Evolutionary conservation across 225 moss, liverwort and hornwort species (phyloP).

Genomic region (Marchantia paleacea): DNA sequence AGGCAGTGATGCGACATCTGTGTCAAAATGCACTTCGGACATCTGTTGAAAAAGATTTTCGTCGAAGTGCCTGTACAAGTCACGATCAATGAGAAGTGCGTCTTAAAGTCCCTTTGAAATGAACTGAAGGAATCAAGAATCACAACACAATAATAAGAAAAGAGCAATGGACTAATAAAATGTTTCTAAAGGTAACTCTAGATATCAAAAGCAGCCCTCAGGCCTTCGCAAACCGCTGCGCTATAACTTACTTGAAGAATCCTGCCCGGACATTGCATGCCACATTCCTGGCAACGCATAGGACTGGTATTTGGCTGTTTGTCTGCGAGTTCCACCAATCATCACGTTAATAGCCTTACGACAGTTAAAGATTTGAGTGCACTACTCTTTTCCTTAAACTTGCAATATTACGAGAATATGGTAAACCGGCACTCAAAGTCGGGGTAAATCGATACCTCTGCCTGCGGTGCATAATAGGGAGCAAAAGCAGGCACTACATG

Average conservation of each 20-base stretch:
- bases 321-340: slow-evolving; percentile 34
- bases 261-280: slow-evolving; percentile 95
- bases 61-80: slow-evolving; percentile 67
- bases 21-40: slow-evolving; percentile 77
- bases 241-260: slow-evolving; percentile 71
- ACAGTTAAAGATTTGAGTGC: background rate
- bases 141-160: background rate
- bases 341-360: background rate
- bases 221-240: background rate
- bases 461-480: slow-evolving; percentile 91
- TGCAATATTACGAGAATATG: background rate
- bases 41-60: slow-evolving; percentile 80
- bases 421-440: background rate
- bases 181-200: background rate
- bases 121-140: background rate
- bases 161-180: background rate
- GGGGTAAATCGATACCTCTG: slow-evolving; percentile 50
- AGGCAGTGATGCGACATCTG: slow-evolving; percentile 67
- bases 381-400: background rate
- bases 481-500: slow-evolving; percentile 95
- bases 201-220: background rate
- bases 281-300: slow-evolving; percentile 94
- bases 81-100: background rate
- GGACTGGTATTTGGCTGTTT: slow-evolving; percentile 70
- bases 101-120: background rate